Conservation (phyloP, 768 basidiomycete genomes). For the Boletus sp. region DNA sequence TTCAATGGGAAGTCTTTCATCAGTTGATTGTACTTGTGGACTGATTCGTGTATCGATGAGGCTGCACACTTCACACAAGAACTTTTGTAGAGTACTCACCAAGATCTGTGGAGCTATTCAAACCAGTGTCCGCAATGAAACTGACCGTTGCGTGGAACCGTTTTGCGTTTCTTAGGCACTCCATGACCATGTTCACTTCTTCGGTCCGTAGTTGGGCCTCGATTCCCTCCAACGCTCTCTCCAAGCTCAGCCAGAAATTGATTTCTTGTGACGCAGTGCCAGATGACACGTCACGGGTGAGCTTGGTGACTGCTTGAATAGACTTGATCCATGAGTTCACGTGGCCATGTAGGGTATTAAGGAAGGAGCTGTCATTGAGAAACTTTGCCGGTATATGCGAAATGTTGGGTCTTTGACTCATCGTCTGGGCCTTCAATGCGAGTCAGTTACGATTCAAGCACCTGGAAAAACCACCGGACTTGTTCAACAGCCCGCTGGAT, state of each 20-base stretch:
- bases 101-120: slow-evolving; percentile 89
- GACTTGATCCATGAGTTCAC: slow-evolving; percentile 99
- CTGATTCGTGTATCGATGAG: slow-evolving; percentile 37
- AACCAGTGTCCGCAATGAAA: slow-evolving; percentile 95
- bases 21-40: slow-evolving; percentile 96
- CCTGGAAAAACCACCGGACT: slow-evolving; percentile 24
- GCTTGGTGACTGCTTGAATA: slow-evolving; percentile 93
- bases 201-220: slow-evolving; percentile 89
- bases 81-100: slow-evolving; percentile 43
- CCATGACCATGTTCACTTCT: slow-evolving; percentile 90
- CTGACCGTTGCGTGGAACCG: slow-evolving; percentile 96
- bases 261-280: slow-evolving; percentile 98
- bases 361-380: slow-evolving; percentile 84
- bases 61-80: not conserved
- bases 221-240: slow-evolving; percentile 89
- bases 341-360: slow-evolving; percentile 88
- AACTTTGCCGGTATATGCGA: slow-evolving; percentile 70
- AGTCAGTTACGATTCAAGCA: slow-evolving; percentile 31
- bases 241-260: slow-evolving; percentile 97
- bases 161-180: slow-evolving; percentile 92
- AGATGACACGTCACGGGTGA: slow-evolving; percentile 88
- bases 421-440: slow-evolving; percentile 40
- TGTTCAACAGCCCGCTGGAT: slow-evolving; percentile 87
- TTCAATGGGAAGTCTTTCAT: slow-evolving; percentile 99
- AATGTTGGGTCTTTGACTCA: slow-evolving; percentile 63